Percentiles rank a stretch among this genome's conserved stretches.
Conservation (phyloP, 805 yeast genomes). For the Hermanozyma aechmeae region DNA sequence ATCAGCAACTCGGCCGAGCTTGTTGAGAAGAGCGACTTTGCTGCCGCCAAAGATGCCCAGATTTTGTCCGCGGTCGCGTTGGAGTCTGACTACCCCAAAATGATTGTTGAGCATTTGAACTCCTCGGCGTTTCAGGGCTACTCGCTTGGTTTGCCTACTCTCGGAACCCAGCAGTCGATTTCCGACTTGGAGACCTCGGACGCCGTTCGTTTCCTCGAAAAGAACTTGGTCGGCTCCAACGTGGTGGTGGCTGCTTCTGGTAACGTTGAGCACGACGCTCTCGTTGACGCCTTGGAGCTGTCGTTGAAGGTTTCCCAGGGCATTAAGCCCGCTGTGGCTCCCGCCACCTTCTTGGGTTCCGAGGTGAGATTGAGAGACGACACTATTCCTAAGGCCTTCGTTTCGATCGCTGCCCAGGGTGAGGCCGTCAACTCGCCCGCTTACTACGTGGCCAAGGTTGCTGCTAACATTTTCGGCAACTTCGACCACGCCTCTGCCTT, state of each 20-base stretch:
- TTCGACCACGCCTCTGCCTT: slow-evolving; percentile 47
- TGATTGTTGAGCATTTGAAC: slow-evolving; percentile 66
- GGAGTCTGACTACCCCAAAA: slow-evolving; percentile 47
- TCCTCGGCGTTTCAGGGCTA: slow-evolving; percentile 85
- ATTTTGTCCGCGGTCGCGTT: slow-evolving; percentile 39
- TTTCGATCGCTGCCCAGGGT: slow-evolving; percentile 68
- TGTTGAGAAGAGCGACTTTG: slow-evolving; percentile 37
- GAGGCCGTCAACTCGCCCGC: slow-evolving; percentile 56
- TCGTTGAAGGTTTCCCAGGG: slow-evolving; percentile 43
- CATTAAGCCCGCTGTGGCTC: slow-evolving; percentile 34
- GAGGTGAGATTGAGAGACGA: slow-evolving; percentile 86
- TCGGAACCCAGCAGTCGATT: slow-evolving; percentile 65
- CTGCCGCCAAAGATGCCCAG: slow-evolving; percentile 37
- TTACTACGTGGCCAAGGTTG: slow-evolving; percentile 65
- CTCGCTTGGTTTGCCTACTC: slow-evolving; percentile 65
- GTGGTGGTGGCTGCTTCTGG: slow-evolving; percentile 65
- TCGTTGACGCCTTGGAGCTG: slow-evolving; percentile 57
- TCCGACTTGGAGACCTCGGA: slow-evolving; percentile 50
- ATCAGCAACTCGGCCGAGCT: slow-evolving; percentile 27
- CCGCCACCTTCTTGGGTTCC: slow-evolving; percentile 71
- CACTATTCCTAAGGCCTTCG: slow-evolving; percentile 72
- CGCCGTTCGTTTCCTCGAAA: slow-evolving; percentile 43
- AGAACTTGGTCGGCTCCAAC: slow-evolving; percentile 54
- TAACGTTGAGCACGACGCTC: slow-evolving; percentile 58
- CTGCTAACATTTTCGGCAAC: slow-evolving; percentile 47